Percentiles rank a stretch among this genome's conserved stretches.
Conservation (phyloP, 2,329 filamentous ascomycete genomes). For the Neofusicoccum cordaticola region DNA sequence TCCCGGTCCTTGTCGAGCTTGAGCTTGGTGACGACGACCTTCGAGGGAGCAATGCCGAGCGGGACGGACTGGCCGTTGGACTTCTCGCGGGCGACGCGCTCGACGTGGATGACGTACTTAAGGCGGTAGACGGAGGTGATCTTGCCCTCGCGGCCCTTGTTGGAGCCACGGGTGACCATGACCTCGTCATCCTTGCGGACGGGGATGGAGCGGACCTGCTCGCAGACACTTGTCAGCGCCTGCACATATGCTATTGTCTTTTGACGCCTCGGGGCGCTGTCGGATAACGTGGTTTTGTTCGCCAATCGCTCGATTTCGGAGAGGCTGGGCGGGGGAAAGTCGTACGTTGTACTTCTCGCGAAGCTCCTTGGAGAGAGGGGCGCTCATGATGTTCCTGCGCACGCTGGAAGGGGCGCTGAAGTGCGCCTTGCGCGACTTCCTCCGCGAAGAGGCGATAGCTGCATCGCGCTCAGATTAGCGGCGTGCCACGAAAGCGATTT, state of each 20-base stretch:
- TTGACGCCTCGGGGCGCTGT: not conserved
- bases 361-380: conserved; percentile 68
- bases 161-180: conserved; percentile 82
- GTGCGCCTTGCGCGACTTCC: conserved; percentile 99
- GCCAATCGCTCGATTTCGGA: not conserved
- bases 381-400: conserved; percentile 93
- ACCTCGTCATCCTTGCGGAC: conserved; percentile 70
- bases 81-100: conserved; percentile 97
- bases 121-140: conserved; percentile 77
- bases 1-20: conserved; percentile 95
- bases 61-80: conserved; percentile 93
- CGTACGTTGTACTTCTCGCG: conserved; percentile 98
- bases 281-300: not conserved
- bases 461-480: conserved; percentile 12
- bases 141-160: conserved; percentile 99
- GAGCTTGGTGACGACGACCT: conserved; percentile 97
- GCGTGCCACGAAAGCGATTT: not conserved
- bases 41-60: conserved; percentile 90
- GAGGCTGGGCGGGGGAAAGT: not conserved
- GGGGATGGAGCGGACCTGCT: conserved; percentile 85
- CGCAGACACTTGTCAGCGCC: conserved; percentile 17
- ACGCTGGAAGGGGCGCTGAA: conserved; percentile 92
- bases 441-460: conserved; percentile 72
- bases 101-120: conserved; percentile 96
- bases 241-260: not conserved